These are phyloP conservation scores for Butyriboletus appendiculatus DNA, from an alignment of 1,284 basidiomycete species.

Conservation along the genomic window DNA sequence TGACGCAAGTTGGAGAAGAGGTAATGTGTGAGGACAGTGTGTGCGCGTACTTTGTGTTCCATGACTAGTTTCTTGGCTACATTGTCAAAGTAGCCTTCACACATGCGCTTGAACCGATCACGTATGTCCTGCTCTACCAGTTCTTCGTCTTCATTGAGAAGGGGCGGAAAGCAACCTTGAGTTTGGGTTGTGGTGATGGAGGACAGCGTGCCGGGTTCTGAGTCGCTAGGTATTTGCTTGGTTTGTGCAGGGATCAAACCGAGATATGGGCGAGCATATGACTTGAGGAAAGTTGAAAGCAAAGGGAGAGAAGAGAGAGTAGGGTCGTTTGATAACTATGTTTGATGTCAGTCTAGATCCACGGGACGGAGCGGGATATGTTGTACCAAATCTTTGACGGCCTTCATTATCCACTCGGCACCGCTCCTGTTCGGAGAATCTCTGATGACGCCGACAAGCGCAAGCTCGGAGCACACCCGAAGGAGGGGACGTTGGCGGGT, in stretches of 20 bases:
- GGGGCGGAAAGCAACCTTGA: conserved; percentile 43
- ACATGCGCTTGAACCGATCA: conserved; percentile 90
- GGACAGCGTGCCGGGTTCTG: conserved; percentile 57
- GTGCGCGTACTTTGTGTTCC: conserved; percentile 77
- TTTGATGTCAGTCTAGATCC: conserved; percentile 8
- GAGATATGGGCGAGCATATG: conserved; percentile 80
- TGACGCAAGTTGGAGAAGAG: background rate
- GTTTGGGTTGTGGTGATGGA: conserved; percentile 42
- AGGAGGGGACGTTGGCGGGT: conserved; percentile 83
- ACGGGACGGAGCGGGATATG: background rate
- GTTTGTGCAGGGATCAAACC: conserved; percentile 59
- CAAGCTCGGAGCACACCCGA: conserved; percentile 88
- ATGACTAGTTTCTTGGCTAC: conserved; percentile 90
- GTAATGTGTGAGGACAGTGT: background rate
- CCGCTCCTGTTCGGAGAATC: conserved; percentile 69
- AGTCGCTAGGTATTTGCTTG: conserved; percentile 56
- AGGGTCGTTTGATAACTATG: conserved; percentile 83
- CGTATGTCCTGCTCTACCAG: conserved; percentile 83
- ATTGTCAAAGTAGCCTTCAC: conserved; percentile 90
- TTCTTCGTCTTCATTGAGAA: conserved; percentile 61
- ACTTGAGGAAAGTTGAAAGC: conserved; percentile 82
- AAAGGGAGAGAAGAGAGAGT: conserved; percentile 85
- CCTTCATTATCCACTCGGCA: conserved; percentile 86
- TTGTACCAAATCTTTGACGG: conserved; percentile 78
- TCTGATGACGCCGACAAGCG: conserved; percentile 80